phyloP scores from a whole-genome alignment of 73 alveolate genomes.

The Breviolum minutum region DNA sequence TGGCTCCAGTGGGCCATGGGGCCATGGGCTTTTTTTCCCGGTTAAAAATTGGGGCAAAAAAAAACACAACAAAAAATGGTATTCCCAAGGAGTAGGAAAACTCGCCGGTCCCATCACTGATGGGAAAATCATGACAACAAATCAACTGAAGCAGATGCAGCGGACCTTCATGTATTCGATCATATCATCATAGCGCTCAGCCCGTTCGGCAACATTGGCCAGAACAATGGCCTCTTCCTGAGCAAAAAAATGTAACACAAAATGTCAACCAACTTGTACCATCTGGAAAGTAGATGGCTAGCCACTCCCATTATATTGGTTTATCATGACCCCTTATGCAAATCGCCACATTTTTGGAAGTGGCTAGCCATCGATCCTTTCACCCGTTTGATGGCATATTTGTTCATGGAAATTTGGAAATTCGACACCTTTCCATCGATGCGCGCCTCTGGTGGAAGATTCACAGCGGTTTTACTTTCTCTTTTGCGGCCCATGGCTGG shows the following conservation, averaged over 20 bases:
- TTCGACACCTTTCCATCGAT: too few relatives aligned
- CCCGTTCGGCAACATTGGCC: constrained; percentile 92
- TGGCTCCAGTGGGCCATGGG: not conserved
- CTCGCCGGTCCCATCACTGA: not conserved
- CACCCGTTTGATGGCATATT: too few relatives aligned
- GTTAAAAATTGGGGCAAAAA: not conserved
- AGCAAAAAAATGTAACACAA: not conserved
- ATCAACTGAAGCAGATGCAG: too few relatives aligned
- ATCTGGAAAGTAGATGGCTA: not conserved
- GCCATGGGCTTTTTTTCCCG: not conserved
- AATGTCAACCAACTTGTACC: not conserved
- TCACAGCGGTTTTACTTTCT: not conserved
- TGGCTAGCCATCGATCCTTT: not conserved
- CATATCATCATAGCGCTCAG: constrained; percentile 93
- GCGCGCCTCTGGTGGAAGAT: constrained; percentile 46
- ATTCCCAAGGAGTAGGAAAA: not conserved
- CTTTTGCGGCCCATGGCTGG: constrained; percentile 22
- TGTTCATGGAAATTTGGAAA: too few relatives aligned
- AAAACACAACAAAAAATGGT: not conserved
- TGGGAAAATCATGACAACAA: not conserved
- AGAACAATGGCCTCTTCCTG: constrained; percentile 83
- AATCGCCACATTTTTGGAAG: not conserved
- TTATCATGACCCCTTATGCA: too few relatives aligned
- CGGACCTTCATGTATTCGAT: constrained; percentile 67
- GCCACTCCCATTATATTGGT: not conserved